phyloP scores from a whole-genome alignment of 1,284 basidiomycete genomes.

The Heterobasidion annosum region DNA sequence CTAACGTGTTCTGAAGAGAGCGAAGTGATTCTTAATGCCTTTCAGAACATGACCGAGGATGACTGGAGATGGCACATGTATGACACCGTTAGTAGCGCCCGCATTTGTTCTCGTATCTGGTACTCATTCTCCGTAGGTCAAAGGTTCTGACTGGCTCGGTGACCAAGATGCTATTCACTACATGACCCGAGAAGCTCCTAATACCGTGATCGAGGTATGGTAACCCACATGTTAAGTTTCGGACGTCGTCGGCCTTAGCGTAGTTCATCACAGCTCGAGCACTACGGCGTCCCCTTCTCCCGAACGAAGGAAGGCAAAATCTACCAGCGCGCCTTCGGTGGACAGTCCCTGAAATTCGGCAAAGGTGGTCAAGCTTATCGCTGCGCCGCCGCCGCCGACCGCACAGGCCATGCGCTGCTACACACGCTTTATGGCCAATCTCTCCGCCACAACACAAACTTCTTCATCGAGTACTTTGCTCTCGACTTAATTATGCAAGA shows the following conservation, averaged over 20 bases:
- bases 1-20: background rate
- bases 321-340: constrained; percentile 99
- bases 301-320: constrained; percentile 99
- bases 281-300: constrained; percentile 98
- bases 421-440: constrained; percentile 99
- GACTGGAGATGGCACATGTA: constrained; percentile 99
- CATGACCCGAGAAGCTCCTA: constrained; percentile 96
- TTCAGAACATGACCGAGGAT: constrained; percentile 95
- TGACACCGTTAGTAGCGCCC: constrained; percentile 67
- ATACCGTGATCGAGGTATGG: constrained; percentile 84
- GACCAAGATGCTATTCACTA: constrained; percentile 99
- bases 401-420: constrained; percentile 97
- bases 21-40: constrained; percentile 4
- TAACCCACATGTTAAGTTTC: background rate
- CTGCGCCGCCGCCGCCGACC: constrained; percentile 97
- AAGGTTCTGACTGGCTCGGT: constrained; percentile 99
- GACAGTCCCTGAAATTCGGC: constrained; percentile 94
- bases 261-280: constrained; percentile 69
- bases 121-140: constrained; percentile 47
- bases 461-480: constrained; percentile 99
- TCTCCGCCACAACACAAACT: constrained; percentile 98
- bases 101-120: background rate
- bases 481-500: constrained; percentile 98
- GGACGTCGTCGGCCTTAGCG: background rate
- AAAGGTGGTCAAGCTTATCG: constrained; percentile 99